phyloP scores from a whole-genome alignment of 148 eudicot genomes.

The Camellia granthamiana region DNA sequence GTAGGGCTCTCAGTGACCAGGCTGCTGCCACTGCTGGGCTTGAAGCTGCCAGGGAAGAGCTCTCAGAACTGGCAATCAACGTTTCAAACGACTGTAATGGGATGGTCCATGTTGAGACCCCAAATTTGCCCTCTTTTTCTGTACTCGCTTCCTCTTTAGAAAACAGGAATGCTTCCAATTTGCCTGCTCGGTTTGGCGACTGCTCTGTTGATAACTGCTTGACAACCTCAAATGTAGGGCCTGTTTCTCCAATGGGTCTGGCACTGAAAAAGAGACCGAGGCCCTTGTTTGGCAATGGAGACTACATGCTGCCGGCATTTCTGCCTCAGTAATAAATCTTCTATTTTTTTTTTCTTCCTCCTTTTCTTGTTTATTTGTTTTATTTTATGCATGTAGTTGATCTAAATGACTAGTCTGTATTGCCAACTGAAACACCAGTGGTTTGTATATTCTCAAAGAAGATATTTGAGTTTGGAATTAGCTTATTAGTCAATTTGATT shows the following conservation, averaged over 20 bases:
- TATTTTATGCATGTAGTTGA: not conserved
- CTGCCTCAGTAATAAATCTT: not conserved
- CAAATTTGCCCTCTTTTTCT: slow-evolving; percentile 29
- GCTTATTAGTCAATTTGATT: too few species aligned
- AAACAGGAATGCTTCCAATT: slow-evolving; percentile 17
- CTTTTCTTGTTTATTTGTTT: not conserved
- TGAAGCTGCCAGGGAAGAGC: slow-evolving; percentile 59
- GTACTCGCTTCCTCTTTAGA: slow-evolving; percentile 19
- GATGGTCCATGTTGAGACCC: slow-evolving; percentile 28
- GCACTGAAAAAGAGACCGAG: slow-evolving; percentile 57
- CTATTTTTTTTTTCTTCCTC: not conserved
- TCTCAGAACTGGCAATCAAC: slow-evolving; percentile 57
- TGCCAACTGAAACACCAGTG: slow-evolving; percentile 5
- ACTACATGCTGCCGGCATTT: not conserved
- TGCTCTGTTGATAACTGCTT: slow-evolving; percentile 63
- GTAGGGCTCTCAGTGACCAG: slow-evolving; percentile 53
- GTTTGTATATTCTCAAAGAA: slow-evolving; percentile 9
- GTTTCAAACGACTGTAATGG: slow-evolving; percentile 38
- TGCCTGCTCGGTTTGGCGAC: slow-evolving; percentile 46
- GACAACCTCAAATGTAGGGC: slow-evolving; percentile 39
- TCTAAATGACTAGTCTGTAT: slow-evolving; percentile 4
- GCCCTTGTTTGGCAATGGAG: slow-evolving; percentile 36
- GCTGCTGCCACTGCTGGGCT: slow-evolving; percentile 46
- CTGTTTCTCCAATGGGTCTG: slow-evolving; percentile 31
- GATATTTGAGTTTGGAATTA: slow-evolving; percentile 2